Base-by-base conservation (phyloP, 2,329 filamentous ascomycete species). In the Drechslerella coelobrocha region DNA sequence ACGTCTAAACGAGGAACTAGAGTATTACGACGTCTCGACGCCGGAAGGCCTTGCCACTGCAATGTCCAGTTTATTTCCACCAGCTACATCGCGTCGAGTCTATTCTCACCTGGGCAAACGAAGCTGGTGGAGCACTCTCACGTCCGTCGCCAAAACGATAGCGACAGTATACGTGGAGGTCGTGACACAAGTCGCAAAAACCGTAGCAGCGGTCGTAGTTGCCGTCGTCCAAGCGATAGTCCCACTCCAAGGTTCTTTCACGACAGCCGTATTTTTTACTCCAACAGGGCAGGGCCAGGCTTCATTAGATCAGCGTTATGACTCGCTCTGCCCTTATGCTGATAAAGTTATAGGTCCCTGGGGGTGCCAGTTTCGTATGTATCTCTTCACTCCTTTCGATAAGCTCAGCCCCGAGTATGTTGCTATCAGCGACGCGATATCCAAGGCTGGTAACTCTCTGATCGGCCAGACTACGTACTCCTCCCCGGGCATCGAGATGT, bases 361-460 rank as follows among this genome's bases (percentile, higher is more conserved):
- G 50, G 50, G 50, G 7, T 52, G 50, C 23, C 50, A 52, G 24
- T 27, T 52, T 31, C 50, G 50, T 34, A 27, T 52, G n/a, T 52
- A 31, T 27, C 31, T 52, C 27, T 52, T 37, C 27, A 21, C 37
- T 6, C 50, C 50, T n/a, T n/a, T n/a, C 1, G 9, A 34, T 5
- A 19, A 27, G 14, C 27, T 52, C 17, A 19, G 27, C 7, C 31
- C 50, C 9, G 27, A 8, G 14, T 52, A 52, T 26, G 50, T 31
- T 1, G 27, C 31, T n/a, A 52, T 52, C 17, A 52, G 50, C n/a
- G 50, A 52, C 14, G 27, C 31, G 26, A 52, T 52, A 10, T 52
- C 50, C 0, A 52, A 52, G 17, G 31, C 27, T 27, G 50, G 50
- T 5, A 52, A 52, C 17, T 31, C 31, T 7, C 26, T 52, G 1